Conservation (phyloP, 2,329 filamentous ascomycete genomes). For the Ceratocystis eucalypticola region DNA sequence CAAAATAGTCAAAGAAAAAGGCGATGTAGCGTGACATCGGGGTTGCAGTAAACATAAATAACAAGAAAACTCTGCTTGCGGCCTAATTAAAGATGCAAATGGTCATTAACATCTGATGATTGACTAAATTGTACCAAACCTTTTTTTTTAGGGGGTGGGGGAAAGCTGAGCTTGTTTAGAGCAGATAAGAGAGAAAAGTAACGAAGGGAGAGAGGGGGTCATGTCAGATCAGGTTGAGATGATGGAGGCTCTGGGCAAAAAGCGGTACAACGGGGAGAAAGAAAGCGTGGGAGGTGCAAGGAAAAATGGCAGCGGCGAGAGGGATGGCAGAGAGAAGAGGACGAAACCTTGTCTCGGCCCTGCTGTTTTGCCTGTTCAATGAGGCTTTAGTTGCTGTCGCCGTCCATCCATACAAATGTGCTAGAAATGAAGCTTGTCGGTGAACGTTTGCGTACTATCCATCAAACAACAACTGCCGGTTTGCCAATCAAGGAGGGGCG, state of each 20-base stretch:
- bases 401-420: slow-evolving; percentile 8
- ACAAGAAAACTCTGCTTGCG: not conserved
- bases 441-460: too few species aligned
- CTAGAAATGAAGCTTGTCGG: too few species aligned
- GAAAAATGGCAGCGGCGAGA: not conserved
- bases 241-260: not conserved
- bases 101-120: not conserved
- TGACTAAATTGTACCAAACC: not conserved
- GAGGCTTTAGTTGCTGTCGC: not conserved
- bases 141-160: not conserved
- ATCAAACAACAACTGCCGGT: too few species aligned
- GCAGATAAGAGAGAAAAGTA: not conserved
- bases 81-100: not conserved
- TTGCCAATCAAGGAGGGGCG: too few species aligned
- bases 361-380: not conserved
- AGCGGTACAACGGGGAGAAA: not conserved
- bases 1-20: too few species aligned
- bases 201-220: not conserved
- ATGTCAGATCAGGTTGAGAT: not conserved
- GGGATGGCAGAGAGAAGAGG: not conserved
- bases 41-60: not conserved
- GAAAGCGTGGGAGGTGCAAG: not conserved
- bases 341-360: not conserved
- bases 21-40: too few species aligned
- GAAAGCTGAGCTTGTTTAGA: not conserved